Percentiles rank a stretch among this genome's conserved stretches.
phyloP scores from a whole-genome alignment of 2,329 filamentous ascomycete genomes.

The Epichloe hybrida region DNA sequence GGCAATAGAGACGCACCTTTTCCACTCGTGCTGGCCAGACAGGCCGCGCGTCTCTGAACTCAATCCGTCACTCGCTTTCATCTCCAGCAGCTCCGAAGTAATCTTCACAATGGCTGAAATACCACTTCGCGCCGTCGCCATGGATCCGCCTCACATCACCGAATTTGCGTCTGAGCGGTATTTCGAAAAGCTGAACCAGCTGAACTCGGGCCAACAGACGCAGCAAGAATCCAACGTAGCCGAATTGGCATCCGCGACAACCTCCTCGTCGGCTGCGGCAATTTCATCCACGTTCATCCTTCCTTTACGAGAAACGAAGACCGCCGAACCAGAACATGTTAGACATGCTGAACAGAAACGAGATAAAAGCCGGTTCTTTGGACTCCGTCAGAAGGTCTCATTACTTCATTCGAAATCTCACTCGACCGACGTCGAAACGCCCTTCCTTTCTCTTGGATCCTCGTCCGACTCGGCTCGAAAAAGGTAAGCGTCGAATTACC shows the following conservation, averaged over 20 bases:
- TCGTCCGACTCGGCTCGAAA: conserved; percentile 18
- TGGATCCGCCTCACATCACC: conserved; percentile 50
- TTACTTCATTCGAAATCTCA: conserved; percentile 22
- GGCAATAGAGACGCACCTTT: conserved; percentile 20
- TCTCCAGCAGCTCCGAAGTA: conserved; percentile 1
- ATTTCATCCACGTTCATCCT: conserved; percentile 34
- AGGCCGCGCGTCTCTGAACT: conserved; percentile 10
- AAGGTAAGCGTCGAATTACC: conserved; percentile 14
- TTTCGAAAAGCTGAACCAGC: conserved; percentile 46
- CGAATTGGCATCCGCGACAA: conserved; percentile 1
- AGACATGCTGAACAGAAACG: conserved; percentile 23
- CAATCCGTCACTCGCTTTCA: conserved; percentile 12
- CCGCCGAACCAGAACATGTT: conserved; percentile 16
- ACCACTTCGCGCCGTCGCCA: conserved; percentile 21
- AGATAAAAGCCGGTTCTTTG: conserved; percentile 29
- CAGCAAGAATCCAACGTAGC: conserved; percentile 21
- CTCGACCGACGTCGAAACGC: conserved; percentile 7
- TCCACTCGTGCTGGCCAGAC: conserved; percentile 15
- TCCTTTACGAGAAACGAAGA: conserved; percentile 30
- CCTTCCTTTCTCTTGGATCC: conserved; percentile 4
- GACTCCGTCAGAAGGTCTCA: conserved; percentile 25
- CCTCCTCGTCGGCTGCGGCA: conserved; percentile 10
- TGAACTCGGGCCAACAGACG: conserved; percentile 30
- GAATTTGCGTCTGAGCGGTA: conserved; percentile 55
- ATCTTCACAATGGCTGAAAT: conserved; percentile 20